These are phyloP conservation scores for Daldinia loculata DNA, from an alignment of 495 filamentous ascomycete species.

Conservation along the genomic window DNA sequence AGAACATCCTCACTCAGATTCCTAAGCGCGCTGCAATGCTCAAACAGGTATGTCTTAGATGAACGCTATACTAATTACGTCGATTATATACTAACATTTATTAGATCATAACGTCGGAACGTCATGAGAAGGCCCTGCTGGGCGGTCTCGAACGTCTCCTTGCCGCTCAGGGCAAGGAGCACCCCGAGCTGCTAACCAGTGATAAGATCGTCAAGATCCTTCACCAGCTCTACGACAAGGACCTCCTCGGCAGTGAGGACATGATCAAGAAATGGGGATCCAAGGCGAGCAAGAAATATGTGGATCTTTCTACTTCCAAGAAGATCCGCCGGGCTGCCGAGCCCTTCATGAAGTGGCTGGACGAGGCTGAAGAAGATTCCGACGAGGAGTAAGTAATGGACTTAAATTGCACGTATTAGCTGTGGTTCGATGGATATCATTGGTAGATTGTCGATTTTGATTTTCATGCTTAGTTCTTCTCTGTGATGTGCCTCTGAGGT, in stretches of 20 bases:
- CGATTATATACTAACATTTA: constrained; percentile 46
- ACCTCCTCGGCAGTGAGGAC: constrained; percentile 86
- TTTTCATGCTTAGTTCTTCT: neutral
- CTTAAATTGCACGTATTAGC: neutral
- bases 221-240: constrained; percentile 84
- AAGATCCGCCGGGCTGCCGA: constrained; percentile 95
- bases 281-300: constrained; percentile 97
- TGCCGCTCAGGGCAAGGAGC: constrained; percentile 70
- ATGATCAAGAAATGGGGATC: constrained; percentile 88
- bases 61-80: neutral
- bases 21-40: constrained; percentile 81
- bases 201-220: constrained; percentile 84
- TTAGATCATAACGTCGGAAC: constrained; percentile 85
- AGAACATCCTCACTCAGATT: constrained; percentile 84
- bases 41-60: constrained; percentile 70
- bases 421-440: constrained; percentile 12
- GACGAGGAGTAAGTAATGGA: constrained; percentile 59
- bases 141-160: constrained; percentile 95
- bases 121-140: constrained; percentile 96
- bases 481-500: neutral
- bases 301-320: constrained; percentile 87
- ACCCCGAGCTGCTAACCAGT: constrained; percentile 71
- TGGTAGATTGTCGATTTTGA: constrained; percentile 22
- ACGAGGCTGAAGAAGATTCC: constrained; percentile 86
- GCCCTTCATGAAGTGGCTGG: constrained; percentile 93